These are phyloP conservation scores for Arthrobotrys sinensis DNA, from an alignment of 2,329 filamentous ascomycete genomes.

Conservation along the genomic window DNA sequence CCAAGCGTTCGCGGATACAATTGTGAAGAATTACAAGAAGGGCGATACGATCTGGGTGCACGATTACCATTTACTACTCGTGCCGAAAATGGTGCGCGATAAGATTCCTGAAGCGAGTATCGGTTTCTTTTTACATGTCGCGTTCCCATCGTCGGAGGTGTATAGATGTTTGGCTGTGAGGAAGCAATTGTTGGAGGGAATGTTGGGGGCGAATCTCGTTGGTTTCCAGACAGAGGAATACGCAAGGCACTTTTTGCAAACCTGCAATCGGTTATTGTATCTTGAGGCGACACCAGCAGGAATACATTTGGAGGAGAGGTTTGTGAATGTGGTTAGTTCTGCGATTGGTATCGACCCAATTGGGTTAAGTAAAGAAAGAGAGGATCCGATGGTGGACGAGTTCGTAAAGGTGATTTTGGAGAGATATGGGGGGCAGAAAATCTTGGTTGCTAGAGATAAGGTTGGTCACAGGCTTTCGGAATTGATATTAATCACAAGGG, in stretches of 20 bases:
- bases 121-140: constrained; percentile 94
- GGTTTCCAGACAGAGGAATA: constrained; percentile 97
- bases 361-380: constrained; percentile 79
- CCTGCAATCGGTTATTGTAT: constrained; percentile 90
- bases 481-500: background rate
- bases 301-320: constrained; percentile 90
- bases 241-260: constrained; percentile 92
- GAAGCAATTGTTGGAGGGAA: constrained; percentile 88
- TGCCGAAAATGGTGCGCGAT: constrained; percentile 90
- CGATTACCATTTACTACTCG: constrained; percentile 92
- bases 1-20: constrained; percentile 90
- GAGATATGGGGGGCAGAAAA: constrained; percentile 86
- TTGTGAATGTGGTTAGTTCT: constrained; percentile 87
- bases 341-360: constrained; percentile 93
- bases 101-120: constrained; percentile 94
- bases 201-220: constrained; percentile 91
- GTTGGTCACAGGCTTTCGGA: constrained; percentile 27
- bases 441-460: constrained; percentile 95
- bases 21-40: constrained; percentile 91
- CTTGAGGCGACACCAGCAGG: constrained; percentile 91
- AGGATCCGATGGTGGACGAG: constrained; percentile 79
- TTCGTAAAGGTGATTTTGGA: constrained; percentile 87
- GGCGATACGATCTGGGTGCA: constrained; percentile 96
- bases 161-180: constrained; percentile 92
- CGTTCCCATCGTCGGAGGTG: constrained; percentile 95